Base-by-base conservation (phyloP, 306 rosid genomes). In the Casuarina cunninghamiana region DNA sequence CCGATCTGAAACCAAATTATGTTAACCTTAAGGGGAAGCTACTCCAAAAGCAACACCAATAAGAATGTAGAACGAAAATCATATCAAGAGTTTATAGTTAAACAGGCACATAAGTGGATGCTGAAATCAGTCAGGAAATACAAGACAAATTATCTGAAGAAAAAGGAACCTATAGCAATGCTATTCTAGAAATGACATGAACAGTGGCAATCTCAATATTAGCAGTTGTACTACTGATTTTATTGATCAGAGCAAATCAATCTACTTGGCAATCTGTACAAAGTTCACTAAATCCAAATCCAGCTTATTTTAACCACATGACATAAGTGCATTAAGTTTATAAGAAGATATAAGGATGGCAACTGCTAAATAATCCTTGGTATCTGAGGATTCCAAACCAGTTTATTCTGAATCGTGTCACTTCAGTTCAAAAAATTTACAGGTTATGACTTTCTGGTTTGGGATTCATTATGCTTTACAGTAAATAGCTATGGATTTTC, bases 1-100 rank as follows among this genome's bases (percentile, higher is more conserved):
- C 90, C 94, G 83, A 91, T 90, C 99, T 93, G 88, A 87, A 84
- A 86, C 75, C 53, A 84, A 79, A 37, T n/a, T 39, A 32, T 42
- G 51, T 12, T 65, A 75, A 58, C 58, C 65, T 79, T 80, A 75
- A 73, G 44, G 75, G 73, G 70, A 63, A 75, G 71, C 48, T 35
- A 58, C 55, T 8, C 65, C 46, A 73, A 49, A 69, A 65, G 60
- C 50, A 58, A 75, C 48, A 46, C 58, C 66, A 46, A 67, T 19
- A 41, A 15, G 46, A 16, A 51, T 41, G 68, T n/a, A 21, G 41
- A 53, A 58, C 17, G 44, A 62, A 48, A 66, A 68, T 17, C 21
- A 45, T 55, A 79, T 10, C 44, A 58, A 75, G 26, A 51, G 5
- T 49, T 57, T 21, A 78, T 74, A 77, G 37, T 69, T 51, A 49